Conservation (phyloP, 2,329 filamentous ascomycete species). For the Dactylonectria macrodidyma region DNA sequence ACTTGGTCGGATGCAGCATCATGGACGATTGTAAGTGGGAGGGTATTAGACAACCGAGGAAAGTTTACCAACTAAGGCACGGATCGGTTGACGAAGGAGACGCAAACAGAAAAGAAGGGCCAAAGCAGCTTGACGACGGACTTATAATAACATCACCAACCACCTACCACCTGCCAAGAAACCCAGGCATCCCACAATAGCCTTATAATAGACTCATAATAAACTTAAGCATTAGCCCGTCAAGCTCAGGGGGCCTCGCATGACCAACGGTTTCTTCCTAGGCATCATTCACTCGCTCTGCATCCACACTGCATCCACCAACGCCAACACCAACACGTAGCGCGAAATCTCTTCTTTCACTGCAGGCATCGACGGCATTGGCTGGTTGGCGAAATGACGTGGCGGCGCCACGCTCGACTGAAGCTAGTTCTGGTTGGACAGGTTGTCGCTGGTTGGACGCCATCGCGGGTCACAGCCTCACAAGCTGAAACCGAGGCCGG, state of each 20-base stretch:
- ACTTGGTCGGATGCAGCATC: background rate
- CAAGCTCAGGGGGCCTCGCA: background rate
- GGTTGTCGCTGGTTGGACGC: background rate
- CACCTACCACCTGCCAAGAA: background rate
- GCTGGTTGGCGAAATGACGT: background rate
- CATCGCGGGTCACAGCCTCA: constrained; percentile 1
- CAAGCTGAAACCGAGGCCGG: background rate
- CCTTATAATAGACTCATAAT: background rate
- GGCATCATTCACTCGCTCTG: background rate
- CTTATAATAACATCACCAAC: background rate
- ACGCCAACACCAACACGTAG: background rate
- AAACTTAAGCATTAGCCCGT: background rate
- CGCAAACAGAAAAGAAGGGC: background rate
- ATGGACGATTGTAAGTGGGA: background rate
- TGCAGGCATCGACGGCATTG: background rate
- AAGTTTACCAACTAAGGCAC: background rate
- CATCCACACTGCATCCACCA: background rate
- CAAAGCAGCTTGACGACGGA: background rate
- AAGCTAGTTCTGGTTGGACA: background rate
- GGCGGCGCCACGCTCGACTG: background rate
- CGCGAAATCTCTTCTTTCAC: background rate
- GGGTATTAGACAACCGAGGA: background rate
- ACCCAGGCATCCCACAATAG: background rate
- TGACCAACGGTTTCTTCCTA: background rate
- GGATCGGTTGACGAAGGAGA: background rate